Evolutionary conservation across 768 basidiomycete genomes (phyloP).

Genomic region (Termitomyces sp.): DNA sequence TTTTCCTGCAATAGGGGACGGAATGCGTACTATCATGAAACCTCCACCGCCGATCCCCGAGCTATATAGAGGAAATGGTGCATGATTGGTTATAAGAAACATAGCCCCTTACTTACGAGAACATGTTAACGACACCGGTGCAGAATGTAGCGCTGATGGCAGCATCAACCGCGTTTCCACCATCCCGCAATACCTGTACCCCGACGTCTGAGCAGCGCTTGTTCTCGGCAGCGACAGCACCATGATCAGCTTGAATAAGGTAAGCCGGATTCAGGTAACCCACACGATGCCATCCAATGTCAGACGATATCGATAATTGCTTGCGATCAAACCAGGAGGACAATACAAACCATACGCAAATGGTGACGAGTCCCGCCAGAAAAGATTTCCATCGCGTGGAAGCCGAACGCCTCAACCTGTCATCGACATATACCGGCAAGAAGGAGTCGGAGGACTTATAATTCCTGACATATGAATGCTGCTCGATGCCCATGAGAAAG

Average conservation of each 20-base stretch:
- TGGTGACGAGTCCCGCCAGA: constrained; percentile 2
- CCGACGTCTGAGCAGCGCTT: constrained; percentile 83
- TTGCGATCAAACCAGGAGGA: not conserved
- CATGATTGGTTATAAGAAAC: not conserved
- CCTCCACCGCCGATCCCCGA: constrained; percentile 88
- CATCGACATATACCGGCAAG: constrained; percentile 2
- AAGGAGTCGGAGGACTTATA: not conserved
- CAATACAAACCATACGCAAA: not conserved
- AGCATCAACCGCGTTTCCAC: constrained; percentile 91
- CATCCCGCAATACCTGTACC: constrained; percentile 65
- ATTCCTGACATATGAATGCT: not conserved
- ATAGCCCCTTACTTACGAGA: constrained; percentile 53
- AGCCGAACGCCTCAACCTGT: not conserved
- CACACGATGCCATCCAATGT: not conserved
- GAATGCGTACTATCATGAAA: constrained; percentile 79
- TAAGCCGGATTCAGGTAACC: constrained; percentile 37
- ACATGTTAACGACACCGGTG: constrained; percentile 82
- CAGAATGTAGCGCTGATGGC: constrained; percentile 79
- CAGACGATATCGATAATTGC: not conserved
- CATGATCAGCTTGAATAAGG: constrained; percentile 54
- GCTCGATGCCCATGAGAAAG: not conserved
- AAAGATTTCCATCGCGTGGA: constrained; percentile 1
- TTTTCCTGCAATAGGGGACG: constrained; percentile 36
- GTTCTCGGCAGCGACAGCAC: constrained; percentile 90
- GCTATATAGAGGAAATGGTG: constrained; percentile 25